Evolutionary conservation across 2,329 filamentous ascomycete genomes (phyloP).

Genomic region (Knufia fluminis): DNA sequence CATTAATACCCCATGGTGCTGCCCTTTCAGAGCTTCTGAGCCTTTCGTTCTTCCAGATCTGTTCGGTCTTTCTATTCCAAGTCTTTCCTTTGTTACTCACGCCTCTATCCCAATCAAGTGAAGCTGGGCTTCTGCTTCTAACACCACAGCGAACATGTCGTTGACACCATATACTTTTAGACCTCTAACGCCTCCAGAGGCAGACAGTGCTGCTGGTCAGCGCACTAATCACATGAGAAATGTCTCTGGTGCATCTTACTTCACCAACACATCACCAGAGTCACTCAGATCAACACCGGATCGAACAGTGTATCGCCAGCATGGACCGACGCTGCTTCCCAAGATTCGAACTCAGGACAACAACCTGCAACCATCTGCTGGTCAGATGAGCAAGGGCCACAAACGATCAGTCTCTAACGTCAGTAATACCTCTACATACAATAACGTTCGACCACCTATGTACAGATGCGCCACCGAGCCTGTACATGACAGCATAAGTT

Average conservation of each 20-base stretch:
- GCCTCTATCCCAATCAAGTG: constrained; percentile 7
- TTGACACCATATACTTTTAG: constrained; percentile 34
- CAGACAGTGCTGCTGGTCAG: constrained; percentile 27
- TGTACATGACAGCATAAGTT: constrained; percentile 31
- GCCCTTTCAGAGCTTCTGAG: constrained; percentile 17
- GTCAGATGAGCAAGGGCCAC: constrained; percentile 33
- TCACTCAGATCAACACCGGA: constrained; percentile 63
- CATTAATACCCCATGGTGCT: constrained; percentile 22
- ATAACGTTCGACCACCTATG: constrained; percentile 36
- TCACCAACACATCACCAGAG: constrained; percentile 58
- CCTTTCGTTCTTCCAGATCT: constrained; percentile 24
- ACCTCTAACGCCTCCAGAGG: constrained; percentile 36
- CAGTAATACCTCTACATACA: constrained; percentile 40
- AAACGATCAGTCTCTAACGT: constrained; percentile 31
- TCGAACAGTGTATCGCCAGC: constrained; percentile 65
- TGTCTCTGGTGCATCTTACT: constrained; percentile 52
- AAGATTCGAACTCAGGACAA: constrained; percentile 77
- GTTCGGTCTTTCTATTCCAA: constrained; percentile 14
- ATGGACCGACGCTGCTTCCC: constrained; percentile 64
- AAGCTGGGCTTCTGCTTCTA: constrained; percentile 12
- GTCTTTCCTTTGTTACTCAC: constrained; percentile 19
- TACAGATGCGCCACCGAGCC: constrained; percentile 39
- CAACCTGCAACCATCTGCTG: constrained; percentile 41
- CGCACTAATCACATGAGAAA: constrained; percentile 52
- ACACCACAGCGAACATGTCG: constrained; percentile 30